Conservation (phyloP, 768 basidiomycete species). For the Trametes cinnabarina region DNA sequence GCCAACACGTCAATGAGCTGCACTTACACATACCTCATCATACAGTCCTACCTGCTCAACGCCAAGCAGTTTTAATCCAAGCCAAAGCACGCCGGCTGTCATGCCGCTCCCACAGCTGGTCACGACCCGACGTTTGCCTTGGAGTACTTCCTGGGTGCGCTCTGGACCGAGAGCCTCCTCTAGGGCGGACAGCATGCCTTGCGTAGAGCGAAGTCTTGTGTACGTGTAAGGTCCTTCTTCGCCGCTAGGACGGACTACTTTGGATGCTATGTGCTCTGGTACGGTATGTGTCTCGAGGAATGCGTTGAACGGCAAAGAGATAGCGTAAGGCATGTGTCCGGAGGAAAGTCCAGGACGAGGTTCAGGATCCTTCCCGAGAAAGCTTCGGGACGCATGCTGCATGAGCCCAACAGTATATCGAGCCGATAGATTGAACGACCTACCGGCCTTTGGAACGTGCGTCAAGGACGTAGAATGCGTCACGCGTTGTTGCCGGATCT, state of each 20-base stretch:
- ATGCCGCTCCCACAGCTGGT: constrained; percentile 94
- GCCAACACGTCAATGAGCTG: background rate
- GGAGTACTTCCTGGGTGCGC: constrained; percentile 52
- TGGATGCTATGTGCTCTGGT: constrained; percentile 16
- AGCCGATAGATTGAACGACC: background rate
- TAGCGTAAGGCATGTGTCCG: constrained; percentile 89
- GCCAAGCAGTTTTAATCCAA: constrained; percentile 77
- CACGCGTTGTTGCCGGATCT: constrained; percentile 41
- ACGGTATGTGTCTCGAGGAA: constrained; percentile 54
- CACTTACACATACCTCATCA: constrained; percentile 71
- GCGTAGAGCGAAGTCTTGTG: constrained; percentile 24
- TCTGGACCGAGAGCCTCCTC: constrained; percentile 60
- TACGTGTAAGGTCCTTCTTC: constrained; percentile 50
- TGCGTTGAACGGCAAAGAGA: constrained; percentile 77
- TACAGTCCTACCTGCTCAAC: constrained; percentile 68
- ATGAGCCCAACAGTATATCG: background rate
- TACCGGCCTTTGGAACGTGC: constrained; percentile 84
- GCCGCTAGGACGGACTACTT: constrained; percentile 5
- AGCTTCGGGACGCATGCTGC: constrained; percentile 46
- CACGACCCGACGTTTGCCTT: constrained; percentile 60
- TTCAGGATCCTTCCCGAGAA: constrained; percentile 77
- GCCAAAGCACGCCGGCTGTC: constrained; percentile 95
- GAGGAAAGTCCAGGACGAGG: constrained; percentile 85
- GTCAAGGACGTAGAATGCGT: constrained; percentile 77
- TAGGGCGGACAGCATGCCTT: constrained; percentile 52